Percentiles rank a stretch among this genome's conserved stretches.
Evolutionary conservation across 2,329 filamentous ascomycete genomes (phyloP).

Genomic region (Teratosphaeria gauchensis): DNA sequence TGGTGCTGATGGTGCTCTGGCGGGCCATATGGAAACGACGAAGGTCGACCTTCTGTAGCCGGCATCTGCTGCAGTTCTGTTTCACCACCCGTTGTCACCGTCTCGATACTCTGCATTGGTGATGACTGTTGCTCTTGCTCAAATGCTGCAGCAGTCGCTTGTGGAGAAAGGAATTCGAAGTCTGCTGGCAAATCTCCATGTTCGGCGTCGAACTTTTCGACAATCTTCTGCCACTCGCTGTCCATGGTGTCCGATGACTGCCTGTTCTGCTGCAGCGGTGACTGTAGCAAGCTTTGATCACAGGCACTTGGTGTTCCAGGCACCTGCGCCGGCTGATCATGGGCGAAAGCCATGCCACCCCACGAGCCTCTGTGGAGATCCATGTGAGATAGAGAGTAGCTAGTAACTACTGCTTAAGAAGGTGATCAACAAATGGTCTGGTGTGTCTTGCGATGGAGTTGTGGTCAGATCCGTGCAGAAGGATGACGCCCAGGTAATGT

Average conservation of each 20-base stretch:
- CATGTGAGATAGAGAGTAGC: neutral
- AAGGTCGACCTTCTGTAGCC: neutral
- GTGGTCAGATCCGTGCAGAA: neutral
- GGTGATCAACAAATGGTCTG: neutral
- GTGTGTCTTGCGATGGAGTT: neutral
- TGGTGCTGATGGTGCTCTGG: neutral
- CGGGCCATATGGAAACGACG: neutral
- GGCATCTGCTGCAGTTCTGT: neutral
- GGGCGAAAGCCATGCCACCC: neutral
- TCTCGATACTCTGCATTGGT: constrained; percentile 4
- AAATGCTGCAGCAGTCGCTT: neutral
- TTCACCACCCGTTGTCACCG: neutral
- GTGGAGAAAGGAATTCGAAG: constrained; percentile 2
- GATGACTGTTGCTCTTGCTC: neutral
- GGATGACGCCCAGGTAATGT: neutral
- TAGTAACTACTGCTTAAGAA: neutral
- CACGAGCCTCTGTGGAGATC: neutral
- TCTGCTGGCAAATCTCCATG: neutral
- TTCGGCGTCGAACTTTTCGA: constrained; percentile 1
- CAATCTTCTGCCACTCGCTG: constrained; percentile 3
- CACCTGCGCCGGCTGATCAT: neutral
- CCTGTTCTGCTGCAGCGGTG: neutral
- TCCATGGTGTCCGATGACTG: constrained; percentile 2
- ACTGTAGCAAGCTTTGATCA: neutral
- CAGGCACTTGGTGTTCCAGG: neutral